These are phyloP conservation scores for Eimeria necatrix DNA, from an alignment of 169 alveolate genomes.

Conservation along the genomic window DNA sequence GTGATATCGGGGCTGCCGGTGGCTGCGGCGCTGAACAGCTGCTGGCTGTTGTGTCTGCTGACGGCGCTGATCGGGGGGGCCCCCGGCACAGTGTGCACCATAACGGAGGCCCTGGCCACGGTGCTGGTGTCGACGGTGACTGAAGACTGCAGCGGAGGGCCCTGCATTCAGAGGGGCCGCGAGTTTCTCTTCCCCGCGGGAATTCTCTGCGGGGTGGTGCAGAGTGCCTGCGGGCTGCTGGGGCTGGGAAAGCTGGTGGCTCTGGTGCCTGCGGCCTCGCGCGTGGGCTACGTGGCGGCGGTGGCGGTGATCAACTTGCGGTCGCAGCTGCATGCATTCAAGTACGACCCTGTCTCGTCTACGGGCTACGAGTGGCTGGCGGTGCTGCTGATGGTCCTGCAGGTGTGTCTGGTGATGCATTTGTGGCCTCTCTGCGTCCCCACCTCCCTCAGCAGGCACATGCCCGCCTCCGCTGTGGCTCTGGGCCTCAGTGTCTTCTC, in stretches of 20 bases:
- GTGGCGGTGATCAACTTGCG: conserved; percentile 66
- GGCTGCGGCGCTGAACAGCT: conserved; percentile 35
- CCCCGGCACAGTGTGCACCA: conserved; percentile 27
- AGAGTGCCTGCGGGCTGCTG: conserved; percentile 14
- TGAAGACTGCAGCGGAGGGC: background rate
- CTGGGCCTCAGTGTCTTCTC: conserved; percentile 32
- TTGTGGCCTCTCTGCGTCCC: conserved; percentile 27
- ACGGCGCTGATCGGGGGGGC: conserved; percentile 61
- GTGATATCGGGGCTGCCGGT: conserved; percentile 57
- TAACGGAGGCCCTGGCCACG: conserved; percentile 57
- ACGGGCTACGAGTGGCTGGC: conserved; percentile 69
- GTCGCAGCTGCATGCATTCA: conserved; percentile 54
- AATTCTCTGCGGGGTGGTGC: conserved; percentile 34
- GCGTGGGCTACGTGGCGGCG: conserved; percentile 64
- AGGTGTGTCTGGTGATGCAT: conserved; percentile 47
- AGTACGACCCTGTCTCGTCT: conserved; percentile 61
- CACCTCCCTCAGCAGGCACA: background rate
- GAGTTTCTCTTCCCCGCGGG: conserved; percentile 70
- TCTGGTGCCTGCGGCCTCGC: conserved; percentile 63
- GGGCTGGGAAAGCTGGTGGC: conserved; percentile 28
- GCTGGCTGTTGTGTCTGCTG: conserved; percentile 56
- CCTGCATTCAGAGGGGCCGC: conserved; percentile 23
- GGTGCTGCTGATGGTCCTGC: conserved; percentile 27
- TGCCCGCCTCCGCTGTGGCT: conserved; percentile 71
- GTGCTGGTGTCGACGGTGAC: conserved; percentile 50